Conservation (phyloP, 768 basidiomycete species). For the Collybiopsis luxurians region DNA sequence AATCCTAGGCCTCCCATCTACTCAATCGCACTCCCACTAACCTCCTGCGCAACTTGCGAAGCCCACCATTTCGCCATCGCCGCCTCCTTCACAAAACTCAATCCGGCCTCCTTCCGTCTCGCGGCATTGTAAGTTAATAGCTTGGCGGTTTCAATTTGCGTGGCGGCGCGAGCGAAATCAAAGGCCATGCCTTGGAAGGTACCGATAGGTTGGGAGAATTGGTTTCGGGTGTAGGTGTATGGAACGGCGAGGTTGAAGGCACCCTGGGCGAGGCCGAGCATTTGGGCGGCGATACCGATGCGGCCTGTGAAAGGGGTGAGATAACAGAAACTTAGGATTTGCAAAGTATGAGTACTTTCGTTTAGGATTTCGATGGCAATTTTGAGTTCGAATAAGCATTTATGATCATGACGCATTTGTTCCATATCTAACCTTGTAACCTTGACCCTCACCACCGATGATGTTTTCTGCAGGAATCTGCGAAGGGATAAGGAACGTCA, state of each 20-base stretch:
- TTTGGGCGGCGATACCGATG: too few relatives aligned
- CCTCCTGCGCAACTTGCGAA: too few relatives aligned
- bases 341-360: constrained; percentile 52
- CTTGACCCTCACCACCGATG: constrained; percentile 85
- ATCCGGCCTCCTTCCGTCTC: constrained; percentile 88
- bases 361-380: constrained; percentile 97
- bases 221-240: too few relatives aligned
- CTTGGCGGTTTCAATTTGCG: constrained; percentile 89
- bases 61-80: too few relatives aligned
- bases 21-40: too few relatives aligned
- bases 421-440: constrained; percentile 65
- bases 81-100: too few relatives aligned
- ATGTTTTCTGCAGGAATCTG: constrained; percentile 63
- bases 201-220: too few relatives aligned
- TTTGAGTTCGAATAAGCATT: constrained; percentile 28
- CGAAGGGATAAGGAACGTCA: not conserved
- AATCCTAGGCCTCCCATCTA: too few relatives aligned
- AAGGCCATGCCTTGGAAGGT: too few relatives aligned
- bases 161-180: constrained; percentile 82
- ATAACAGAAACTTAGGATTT: not conserved
- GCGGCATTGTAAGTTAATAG: constrained; percentile 97
- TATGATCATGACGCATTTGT: not conserved
- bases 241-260: too few relatives aligned
- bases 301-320: not conserved
- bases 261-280: too few relatives aligned